These are phyloP conservation scores for Neofusicoccum sp. DNA, from an alignment of 2,329 filamentous ascomycete species.

Conservation along the genomic window DNA sequence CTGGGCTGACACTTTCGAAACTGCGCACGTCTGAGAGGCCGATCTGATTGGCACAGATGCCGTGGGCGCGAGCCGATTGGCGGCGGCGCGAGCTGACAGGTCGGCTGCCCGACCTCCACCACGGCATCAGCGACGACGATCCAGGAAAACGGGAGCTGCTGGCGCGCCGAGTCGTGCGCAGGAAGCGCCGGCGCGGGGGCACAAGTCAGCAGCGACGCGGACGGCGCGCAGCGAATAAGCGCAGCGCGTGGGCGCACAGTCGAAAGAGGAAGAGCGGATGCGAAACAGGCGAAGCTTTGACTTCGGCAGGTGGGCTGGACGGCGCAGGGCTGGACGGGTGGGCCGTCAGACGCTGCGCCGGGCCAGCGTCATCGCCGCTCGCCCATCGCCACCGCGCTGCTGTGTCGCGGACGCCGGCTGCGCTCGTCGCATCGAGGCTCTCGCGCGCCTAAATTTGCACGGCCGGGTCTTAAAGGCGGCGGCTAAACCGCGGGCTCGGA, in stretches of 20 bases:
- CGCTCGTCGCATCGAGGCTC: not conserved
- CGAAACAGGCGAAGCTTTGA: not conserved
- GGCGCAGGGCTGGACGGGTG: not conserved
- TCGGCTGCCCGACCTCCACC: not conserved
- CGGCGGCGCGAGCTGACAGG: not conserved
- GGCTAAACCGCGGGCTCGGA: not conserved
- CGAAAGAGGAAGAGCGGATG: not conserved
- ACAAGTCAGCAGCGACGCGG: not conserved
- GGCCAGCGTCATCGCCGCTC: not conserved
- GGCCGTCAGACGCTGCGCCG: not conserved
- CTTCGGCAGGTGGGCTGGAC: not conserved
- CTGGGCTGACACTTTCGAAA: not conserved
- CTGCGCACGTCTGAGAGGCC: not conserved
- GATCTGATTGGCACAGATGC: not conserved
- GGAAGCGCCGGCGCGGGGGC: not conserved
- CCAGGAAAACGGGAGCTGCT: no score
- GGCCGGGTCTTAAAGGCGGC: not conserved
- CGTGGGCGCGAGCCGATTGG: not conserved
- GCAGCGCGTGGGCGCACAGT: not conserved
- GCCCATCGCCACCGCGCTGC: not conserved
- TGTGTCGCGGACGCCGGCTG: not conserved
- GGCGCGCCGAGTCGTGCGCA: not conserved
- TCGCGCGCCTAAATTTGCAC: not conserved
- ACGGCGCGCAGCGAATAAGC: not conserved
- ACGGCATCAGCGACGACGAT: not conserved